phyloP scores from a whole-genome alignment of 2,329 filamentous ascomycete genomes.

The Acarospora socialis region DNA sequence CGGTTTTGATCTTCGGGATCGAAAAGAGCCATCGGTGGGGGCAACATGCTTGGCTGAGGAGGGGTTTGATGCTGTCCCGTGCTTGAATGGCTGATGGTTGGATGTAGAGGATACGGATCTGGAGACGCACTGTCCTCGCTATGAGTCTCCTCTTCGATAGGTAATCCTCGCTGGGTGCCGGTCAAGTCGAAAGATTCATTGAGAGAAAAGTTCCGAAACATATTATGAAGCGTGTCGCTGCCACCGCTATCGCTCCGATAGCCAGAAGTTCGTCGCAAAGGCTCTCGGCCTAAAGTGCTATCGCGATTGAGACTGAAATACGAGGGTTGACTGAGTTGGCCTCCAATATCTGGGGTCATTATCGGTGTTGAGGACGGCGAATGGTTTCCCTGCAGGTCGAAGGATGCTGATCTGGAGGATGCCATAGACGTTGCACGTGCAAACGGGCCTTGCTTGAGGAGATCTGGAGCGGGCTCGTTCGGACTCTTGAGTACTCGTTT shows the following conservation, averaged over 20 bases:
- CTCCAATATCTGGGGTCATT: slow-evolving; percentile 62
- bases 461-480: slow-evolving; percentile 75
- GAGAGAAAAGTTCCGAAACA: slow-evolving; percentile 68
- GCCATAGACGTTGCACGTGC: slow-evolving; percentile 69
- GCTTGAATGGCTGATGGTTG: slow-evolving; percentile 36
- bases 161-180: slow-evolving; percentile 38
- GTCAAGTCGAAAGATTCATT: slow-evolving; percentile 42
- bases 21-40: slow-evolving; percentile 84
- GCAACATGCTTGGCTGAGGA: slow-evolving; percentile 60
- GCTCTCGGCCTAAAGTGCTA: slow-evolving; percentile 43
- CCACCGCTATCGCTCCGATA: slow-evolving; percentile 85
- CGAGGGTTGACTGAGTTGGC: slow-evolving; percentile 65
- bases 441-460: slow-evolving; percentile 86
- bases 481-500: slow-evolving; percentile 73
- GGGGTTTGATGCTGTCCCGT: slow-evolving; percentile 27
- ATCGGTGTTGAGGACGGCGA: slow-evolving; percentile 77
- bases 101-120: slow-evolving; percentile 56
- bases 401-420: slow-evolving; percentile 84
- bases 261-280: slow-evolving; percentile 54
- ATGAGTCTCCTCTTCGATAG: slow-evolving; percentile 61
- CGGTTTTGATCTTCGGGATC: slow-evolving; percentile 88
- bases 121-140: slow-evolving; percentile 62
- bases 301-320: slow-evolving; percentile 73
- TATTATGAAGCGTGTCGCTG: slow-evolving; percentile 68
- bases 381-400: slow-evolving; percentile 67